Evolutionary conservation across 2,329 filamentous ascomycete genomes (phyloP).

Genomic region (Fusarium sp.): DNA sequence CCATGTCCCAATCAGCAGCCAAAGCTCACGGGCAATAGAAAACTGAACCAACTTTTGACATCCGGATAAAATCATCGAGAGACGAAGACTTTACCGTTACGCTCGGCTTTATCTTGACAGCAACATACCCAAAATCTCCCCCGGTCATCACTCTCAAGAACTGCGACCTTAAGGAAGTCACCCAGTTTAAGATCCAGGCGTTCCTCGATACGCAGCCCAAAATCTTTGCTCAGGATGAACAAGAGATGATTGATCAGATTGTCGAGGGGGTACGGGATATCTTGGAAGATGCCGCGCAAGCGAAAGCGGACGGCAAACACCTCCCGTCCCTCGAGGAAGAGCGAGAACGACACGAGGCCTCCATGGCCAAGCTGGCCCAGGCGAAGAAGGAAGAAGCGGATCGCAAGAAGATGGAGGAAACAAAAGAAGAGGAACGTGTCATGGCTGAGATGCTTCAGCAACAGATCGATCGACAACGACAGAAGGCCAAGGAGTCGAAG

Average conservation of each 20-base stretch:
- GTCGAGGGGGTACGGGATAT: conserved; percentile 80
- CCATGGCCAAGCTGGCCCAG: conserved; percentile 73
- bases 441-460: conserved; percentile 81
- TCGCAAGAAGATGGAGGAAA: conserved; percentile 69
- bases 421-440: conserved; percentile 78
- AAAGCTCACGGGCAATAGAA: conserved; percentile 66
- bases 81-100: conserved; percentile 80
- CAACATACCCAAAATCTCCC: conserved; percentile 90
- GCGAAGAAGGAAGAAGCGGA: conserved; percentile 69
- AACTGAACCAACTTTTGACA: conserved; percentile 86
- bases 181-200: conserved; percentile 78
- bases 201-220: conserved; percentile 73
- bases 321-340: conserved; percentile 92
- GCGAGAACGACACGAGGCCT: conserved; percentile 85
- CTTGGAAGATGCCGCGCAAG: conserved; percentile 87
- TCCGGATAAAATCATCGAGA: conserved; percentile 81
- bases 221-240: conserved; percentile 66
- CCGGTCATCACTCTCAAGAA: conserved; percentile 81
- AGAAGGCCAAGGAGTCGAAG: conserved; percentile 75
- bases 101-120: conserved; percentile 85
- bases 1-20: conserved; percentile 15
- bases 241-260: conserved; percentile 76
- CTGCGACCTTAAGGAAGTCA: conserved; percentile 77
- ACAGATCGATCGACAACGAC: conserved; percentile 78
- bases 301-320: conserved; percentile 81